Conservation (phyloP, 1,284 basidiomycete genomes). For the Moesziomyces parantarcticus region DNA sequence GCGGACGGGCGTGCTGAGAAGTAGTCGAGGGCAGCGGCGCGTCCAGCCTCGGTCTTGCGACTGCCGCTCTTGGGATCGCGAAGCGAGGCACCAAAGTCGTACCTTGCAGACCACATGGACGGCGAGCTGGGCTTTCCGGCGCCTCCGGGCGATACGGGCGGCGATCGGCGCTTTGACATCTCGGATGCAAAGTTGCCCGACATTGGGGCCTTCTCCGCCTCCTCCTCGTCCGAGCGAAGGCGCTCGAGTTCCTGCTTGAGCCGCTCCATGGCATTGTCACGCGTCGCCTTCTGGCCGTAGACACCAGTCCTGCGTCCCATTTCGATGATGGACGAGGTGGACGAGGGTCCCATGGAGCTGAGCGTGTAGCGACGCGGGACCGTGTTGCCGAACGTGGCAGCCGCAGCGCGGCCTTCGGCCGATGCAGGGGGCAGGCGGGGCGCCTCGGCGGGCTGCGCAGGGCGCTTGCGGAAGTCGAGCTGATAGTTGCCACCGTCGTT, state of each 20-base stretch:
- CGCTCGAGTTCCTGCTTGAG: constrained; percentile 71
- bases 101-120: constrained; percentile 64
- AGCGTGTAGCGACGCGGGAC: constrained; percentile 46
- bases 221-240: constrained; percentile 70
- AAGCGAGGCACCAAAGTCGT: constrained; percentile 72
- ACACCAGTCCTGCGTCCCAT: constrained; percentile 55
- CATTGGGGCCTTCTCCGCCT: constrained; percentile 57
- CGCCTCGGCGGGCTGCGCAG: constrained; percentile 27
- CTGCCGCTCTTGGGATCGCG: constrained; percentile 67
- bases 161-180: constrained; percentile 51
- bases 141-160: constrained; percentile 60
- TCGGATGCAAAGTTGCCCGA: constrained; percentile 39
- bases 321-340: constrained; percentile 50
- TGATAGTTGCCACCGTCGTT: constrained; percentile 84
- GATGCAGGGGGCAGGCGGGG: constrained; percentile 27
- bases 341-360: constrained; percentile 28
- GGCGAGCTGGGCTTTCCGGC: constrained; percentile 62
- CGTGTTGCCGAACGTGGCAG: constrained; percentile 30
- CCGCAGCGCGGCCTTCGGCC: constrained; percentile 12
- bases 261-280: constrained; percentile 67
- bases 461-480: constrained; percentile 70
- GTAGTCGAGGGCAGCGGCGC: constrained; percentile 62
- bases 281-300: constrained; percentile 64
- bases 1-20: constrained; percentile 54
- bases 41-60: constrained; percentile 50